Conservation (phyloP, 371 early-diverging fungal species). For the Actinomortierella wolfii region DNA sequence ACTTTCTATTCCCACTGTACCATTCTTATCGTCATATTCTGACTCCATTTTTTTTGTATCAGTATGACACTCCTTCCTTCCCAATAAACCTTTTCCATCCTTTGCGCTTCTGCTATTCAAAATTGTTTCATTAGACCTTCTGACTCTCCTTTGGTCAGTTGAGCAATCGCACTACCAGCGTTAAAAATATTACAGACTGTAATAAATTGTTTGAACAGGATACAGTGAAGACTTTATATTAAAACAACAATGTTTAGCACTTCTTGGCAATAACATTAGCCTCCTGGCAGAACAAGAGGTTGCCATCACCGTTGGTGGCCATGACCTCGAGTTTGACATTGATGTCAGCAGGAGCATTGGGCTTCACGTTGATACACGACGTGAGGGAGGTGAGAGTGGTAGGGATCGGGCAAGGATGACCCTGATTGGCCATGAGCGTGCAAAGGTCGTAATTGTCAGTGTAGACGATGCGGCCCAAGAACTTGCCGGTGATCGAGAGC, state of each 20-base stretch:
- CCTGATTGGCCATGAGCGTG: constrained; percentile 17
- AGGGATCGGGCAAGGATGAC: constrained; percentile 31
- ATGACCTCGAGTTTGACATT: constrained; percentile 18
- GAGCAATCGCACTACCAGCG: too few species aligned
- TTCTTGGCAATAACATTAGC: constrained; percentile 16
- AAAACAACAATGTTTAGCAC: constrained; percentile 5
- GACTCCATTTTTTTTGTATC: too few species aligned
- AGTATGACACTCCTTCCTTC: too few species aligned
- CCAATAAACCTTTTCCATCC: too few species aligned
- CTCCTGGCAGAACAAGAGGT: constrained; percentile 18
- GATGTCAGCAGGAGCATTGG: constrained; percentile 18
- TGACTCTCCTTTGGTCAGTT: too few species aligned
- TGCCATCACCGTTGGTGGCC: constrained; percentile 27
- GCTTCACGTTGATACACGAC: constrained; percentile 19
- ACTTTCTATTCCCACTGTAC: too few species aligned
- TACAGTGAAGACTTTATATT: too few species aligned
- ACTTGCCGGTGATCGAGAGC: constrained; percentile 17
- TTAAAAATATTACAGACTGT: too few species aligned
- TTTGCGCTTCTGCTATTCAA: too few species aligned
- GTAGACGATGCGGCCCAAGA: constrained; percentile 21
- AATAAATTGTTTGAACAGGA: too few species aligned
- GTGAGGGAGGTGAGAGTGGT: constrained; percentile 22
- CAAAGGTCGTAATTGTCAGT: constrained; percentile 34
- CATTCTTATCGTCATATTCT: too few species aligned
- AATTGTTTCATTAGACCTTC: too few species aligned